Evolutionary conservation across 1,284 basidiomycete genomes (phyloP).

Genomic region (Albatrellus sp.): DNA sequence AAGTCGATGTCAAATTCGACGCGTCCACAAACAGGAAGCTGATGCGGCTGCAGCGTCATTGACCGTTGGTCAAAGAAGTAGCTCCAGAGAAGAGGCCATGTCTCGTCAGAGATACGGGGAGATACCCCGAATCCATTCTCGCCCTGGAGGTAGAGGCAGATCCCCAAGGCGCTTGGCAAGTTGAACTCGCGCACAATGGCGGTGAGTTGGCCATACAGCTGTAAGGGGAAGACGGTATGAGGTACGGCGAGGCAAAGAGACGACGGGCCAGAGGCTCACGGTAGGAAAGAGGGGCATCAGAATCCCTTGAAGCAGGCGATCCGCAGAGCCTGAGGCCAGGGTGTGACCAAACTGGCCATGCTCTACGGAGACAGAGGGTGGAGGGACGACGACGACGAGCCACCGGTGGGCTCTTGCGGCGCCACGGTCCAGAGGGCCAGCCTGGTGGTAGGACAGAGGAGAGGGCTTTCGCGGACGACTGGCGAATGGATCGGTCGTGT

Average conservation of each 20-base stretch:
- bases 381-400: slow-evolving; percentile 60
- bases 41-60: slow-evolving; percentile 22
- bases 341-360: slow-evolving; percentile 51
- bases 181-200: slow-evolving; percentile 72
- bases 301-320: slow-evolving; percentile 53
- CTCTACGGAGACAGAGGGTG: slow-evolving; percentile 41
- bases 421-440: slow-evolving; percentile 33
- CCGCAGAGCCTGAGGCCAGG: slow-evolving; percentile 43
- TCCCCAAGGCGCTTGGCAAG: slow-evolving; percentile 60
- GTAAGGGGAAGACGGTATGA: neutral
- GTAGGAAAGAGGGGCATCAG: slow-evolving; percentile 67
- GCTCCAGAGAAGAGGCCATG: slow-evolving; percentile 61
- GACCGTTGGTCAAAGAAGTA: slow-evolving; percentile 42
- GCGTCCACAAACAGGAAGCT: slow-evolving; percentile 50
- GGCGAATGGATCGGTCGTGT: slow-evolving; percentile 13
- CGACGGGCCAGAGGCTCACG: slow-evolving; percentile 27
- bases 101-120: slow-evolving; percentile 67
- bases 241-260: neutral
- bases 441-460: slow-evolving; percentile 44
- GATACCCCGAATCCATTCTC: slow-evolving; percentile 41
- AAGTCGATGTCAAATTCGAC: slow-evolving; percentile 73
- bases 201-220: slow-evolving; percentile 65
- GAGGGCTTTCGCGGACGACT: slow-evolving; percentile 19
- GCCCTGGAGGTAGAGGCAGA: slow-evolving; percentile 61
- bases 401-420: slow-evolving; percentile 32